Percentiles rank a stretch among this genome's conserved stretches.
These are phyloP conservation scores for Onygena corvina DNA, from an alignment of 2,329 filamentous ascomycete genomes.

Conservation along the genomic window DNA sequence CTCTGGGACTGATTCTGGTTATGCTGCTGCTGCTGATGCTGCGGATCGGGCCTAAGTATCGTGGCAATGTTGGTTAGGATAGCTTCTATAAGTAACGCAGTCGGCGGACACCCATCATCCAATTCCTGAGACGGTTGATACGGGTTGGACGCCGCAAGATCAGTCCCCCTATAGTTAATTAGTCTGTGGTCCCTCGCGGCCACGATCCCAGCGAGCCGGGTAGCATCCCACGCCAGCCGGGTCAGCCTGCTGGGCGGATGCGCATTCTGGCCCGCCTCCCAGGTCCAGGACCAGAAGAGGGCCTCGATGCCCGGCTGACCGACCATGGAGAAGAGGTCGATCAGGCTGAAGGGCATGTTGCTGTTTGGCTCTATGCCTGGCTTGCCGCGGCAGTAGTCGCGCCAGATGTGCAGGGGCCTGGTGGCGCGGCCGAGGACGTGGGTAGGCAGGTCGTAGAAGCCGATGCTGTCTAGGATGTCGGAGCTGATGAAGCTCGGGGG, in stretches of 20 bases:
- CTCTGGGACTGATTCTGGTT: background rate
- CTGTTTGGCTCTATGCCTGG: constrained; percentile 11
- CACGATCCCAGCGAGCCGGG: constrained; percentile 11
- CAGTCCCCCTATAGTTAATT: background rate
- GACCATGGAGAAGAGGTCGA: constrained; percentile 12
- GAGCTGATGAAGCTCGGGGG: constrained; percentile 6
- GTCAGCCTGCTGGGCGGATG: background rate
- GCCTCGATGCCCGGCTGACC: constrained; percentile 11
- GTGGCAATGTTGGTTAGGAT: constrained; percentile 1
- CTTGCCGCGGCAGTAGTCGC: constrained; percentile 14
- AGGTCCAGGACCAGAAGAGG: constrained; percentile 12
- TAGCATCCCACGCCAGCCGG: constrained; percentile 10
- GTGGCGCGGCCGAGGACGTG: constrained; percentile 12
- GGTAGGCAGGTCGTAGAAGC: constrained; percentile 13
- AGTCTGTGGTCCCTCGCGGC: constrained; percentile 6
- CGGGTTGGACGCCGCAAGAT: background rate
- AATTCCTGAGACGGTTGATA: background rate
- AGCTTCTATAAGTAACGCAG: background rate
- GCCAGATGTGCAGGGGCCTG: constrained; percentile 12
- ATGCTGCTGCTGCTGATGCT: background rate
- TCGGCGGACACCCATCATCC: constrained; percentile 1
- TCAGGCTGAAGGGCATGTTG: constrained; percentile 12
- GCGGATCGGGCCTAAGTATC: background rate
- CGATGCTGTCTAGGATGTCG: constrained; percentile 11
- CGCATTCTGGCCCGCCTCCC: background rate